phyloP scores from a whole-genome alignment of 2,329 filamentous ascomycete species.

The Phyllosticta paracitricarpa region DNA sequence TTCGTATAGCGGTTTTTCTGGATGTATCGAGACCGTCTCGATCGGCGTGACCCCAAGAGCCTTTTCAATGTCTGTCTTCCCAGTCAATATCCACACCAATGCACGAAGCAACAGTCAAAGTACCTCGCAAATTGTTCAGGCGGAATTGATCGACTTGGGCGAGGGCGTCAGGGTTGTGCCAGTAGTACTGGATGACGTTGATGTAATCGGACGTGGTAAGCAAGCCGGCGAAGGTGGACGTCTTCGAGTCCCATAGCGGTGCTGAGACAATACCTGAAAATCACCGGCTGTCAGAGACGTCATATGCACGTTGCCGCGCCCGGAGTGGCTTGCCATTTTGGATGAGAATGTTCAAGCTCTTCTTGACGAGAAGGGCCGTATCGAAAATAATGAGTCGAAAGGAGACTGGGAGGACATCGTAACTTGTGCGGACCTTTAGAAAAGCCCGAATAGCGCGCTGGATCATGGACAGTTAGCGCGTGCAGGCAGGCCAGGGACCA shows the following conservation, averaged over 20 bases:
- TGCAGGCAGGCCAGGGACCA: neutral
- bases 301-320: neutral
- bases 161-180: slow-evolving; percentile 86
- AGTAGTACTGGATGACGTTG: slow-evolving; percentile 98
- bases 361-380: slow-evolving; percentile 89
- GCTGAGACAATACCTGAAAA: slow-evolving; percentile 84
- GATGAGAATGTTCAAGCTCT: slow-evolving; percentile 88
- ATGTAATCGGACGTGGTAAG: slow-evolving; percentile 96
- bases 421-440: slow-evolving; percentile 89
- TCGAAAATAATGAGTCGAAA: slow-evolving; percentile 95
- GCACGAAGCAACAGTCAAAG: slow-evolving; percentile 14
- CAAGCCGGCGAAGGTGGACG: slow-evolving; percentile 85
- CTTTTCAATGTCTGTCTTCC: slow-evolving; percentile 72
- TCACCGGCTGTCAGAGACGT: slow-evolving; percentile 12
- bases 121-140: slow-evolving; percentile 82
- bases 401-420: slow-evolving; percentile 92
- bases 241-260: slow-evolving; percentile 90
- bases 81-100: neutral
- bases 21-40: slow-evolving; percentile 93
- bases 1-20: slow-evolving; percentile 83
- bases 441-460: slow-evolving; percentile 90
- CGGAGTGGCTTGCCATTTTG: slow-evolving; percentile 66
- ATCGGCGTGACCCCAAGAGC: slow-evolving; percentile 84
- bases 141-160: slow-evolving; percentile 88
- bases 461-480: neutral